Base-by-base conservation (phyloP, 2,329 filamentous ascomycete genomes). In the Aspergillus neoniger region DNA sequence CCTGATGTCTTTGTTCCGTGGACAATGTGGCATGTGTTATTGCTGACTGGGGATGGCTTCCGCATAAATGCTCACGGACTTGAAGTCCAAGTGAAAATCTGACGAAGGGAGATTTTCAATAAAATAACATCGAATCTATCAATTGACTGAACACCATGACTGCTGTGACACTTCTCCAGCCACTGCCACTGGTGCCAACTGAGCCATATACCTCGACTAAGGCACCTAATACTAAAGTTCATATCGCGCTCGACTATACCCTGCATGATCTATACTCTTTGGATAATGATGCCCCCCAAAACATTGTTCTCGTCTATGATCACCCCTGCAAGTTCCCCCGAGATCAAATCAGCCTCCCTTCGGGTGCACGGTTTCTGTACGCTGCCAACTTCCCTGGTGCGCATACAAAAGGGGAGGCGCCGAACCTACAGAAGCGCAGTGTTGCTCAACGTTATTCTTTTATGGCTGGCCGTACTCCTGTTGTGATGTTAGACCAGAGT, bases 191-290 rank as follows among this genome's bases (percentile, higher is more conserved):
- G 38, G 23, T 32, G 8, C 19, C 51, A 4, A 15, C 19, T 19
- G 9, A 41, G 19, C n/a, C 15, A 6, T 25, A 19, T 36, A 2
- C n/a, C 15, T 55, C 39, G 6, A n/a, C 7, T 12, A 36, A 43
- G 25, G 7, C 28, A 9, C 3, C 50, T 8, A 53, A 1, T 1
- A 30, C 15, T 1, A 15, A 15, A n/a, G 56, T 25, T 3, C 44
- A 41, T 8, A 25, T 59, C 19, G 7, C 36, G 3, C 51, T 59
- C 3, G 57, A 59, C 57, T 55, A n/a, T 32, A 59, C 57, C 3
- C 17, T 59, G 21, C 39, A 28, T 19, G 52, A 59, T 8, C 57
- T 59, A 5, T 59, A 59, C 9, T 10, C 30, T 2, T 19, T 59
- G 15, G 51, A 59, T 32, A 50, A 30, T 15, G 25, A 19, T 2